phyloP scores from a whole-genome alignment of 2,329 filamentous ascomycete species.

The Trichoderma hamatum region DNA sequence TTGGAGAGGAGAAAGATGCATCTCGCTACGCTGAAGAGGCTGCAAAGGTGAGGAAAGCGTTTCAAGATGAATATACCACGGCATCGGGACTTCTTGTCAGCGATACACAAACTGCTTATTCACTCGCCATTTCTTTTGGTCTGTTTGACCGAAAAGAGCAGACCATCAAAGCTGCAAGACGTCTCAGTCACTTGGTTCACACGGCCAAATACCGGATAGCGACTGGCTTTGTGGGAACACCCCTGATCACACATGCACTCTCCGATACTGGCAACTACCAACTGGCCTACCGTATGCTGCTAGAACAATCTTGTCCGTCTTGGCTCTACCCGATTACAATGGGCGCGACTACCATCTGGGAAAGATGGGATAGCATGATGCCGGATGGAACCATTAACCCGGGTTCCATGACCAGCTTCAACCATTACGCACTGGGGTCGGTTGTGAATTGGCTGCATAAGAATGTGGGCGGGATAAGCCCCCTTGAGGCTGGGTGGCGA shows the following conservation, averaged over 20 bases:
- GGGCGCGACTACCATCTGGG: constrained; percentile 54
- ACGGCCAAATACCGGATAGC: constrained; percentile 42
- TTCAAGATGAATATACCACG: background rate
- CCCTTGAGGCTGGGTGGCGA: constrained; percentile 47
- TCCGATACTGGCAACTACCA: background rate
- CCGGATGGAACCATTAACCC: constrained; percentile 49
- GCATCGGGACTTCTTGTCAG: background rate
- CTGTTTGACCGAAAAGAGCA: constrained; percentile 35
- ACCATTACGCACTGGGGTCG: constrained; percentile 54
- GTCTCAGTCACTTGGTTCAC: constrained; percentile 39
- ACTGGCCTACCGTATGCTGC: constrained; percentile 51
- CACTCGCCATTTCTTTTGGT: constrained; percentile 44
- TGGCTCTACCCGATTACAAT: constrained; percentile 54
- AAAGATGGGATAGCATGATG: constrained; percentile 54
- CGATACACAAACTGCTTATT: constrained; percentile 46
- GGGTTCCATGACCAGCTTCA: constrained; percentile 53
- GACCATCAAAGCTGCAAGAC: constrained; percentile 33
- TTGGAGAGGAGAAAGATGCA: background rate
- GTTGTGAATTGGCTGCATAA: constrained; percentile 53
- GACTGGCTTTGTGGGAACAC: constrained; percentile 49
- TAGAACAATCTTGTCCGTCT: constrained; percentile 48
- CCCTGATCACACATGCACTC: background rate
- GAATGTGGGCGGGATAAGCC: constrained; percentile 46
- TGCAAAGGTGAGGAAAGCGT: background rate
- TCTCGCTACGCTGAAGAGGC: constrained; percentile 12